Percentiles rank a stretch among this genome's conserved stretches.
These are phyloP conservation scores for Colletotrichum neosansevieriae DNA, from an alignment of 2,329 filamentous ascomycete species.

Conservation along the genomic window DNA sequence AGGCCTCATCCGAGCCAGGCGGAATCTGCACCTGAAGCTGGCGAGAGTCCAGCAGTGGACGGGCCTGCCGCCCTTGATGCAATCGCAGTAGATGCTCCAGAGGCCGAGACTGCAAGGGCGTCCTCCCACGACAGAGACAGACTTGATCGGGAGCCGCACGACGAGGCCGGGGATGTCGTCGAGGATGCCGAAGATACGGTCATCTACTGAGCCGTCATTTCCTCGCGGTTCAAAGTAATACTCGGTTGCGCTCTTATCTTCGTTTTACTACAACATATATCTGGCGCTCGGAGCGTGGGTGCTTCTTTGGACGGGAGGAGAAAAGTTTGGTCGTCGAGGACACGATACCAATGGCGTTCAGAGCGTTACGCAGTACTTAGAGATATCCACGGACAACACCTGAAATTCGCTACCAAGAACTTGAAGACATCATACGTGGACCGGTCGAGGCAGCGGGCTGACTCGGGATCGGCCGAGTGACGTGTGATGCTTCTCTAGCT, in stretches of 20 bases:
- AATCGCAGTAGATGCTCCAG: slow-evolving; percentile 50
- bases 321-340: slow-evolving; percentile 13
- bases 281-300: background rate
- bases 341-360: slow-evolving; percentile 37
- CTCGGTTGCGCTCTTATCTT: background rate
- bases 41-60: slow-evolving; percentile 45
- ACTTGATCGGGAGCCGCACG: slow-evolving; percentile 65
- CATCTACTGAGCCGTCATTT: slow-evolving; percentile 72
- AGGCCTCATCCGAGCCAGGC: slow-evolving; percentile 34
- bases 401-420: slow-evolving; percentile 6
- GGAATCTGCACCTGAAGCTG: slow-evolving; percentile 51
- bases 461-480: slow-evolving; percentile 21
- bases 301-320: background rate
- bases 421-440: slow-evolving; percentile 16
- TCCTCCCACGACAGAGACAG: slow-evolving; percentile 45
- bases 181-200: slow-evolving; percentile 90
- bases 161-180: slow-evolving; percentile 81
- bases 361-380: slow-evolving; percentile 17
- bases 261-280: background rate
- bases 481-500: slow-evolving; percentile 8
- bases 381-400: slow-evolving; percentile 19
- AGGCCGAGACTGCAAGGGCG: slow-evolving; percentile 53
- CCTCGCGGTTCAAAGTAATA: slow-evolving; percentile 12
- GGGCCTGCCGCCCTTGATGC: slow-evolving; percentile 50
- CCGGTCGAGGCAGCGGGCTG: slow-evolving; percentile 7